Base-by-base conservation (phyloP, 441 rosid species). In the Gossypium davidsonii region DNA sequence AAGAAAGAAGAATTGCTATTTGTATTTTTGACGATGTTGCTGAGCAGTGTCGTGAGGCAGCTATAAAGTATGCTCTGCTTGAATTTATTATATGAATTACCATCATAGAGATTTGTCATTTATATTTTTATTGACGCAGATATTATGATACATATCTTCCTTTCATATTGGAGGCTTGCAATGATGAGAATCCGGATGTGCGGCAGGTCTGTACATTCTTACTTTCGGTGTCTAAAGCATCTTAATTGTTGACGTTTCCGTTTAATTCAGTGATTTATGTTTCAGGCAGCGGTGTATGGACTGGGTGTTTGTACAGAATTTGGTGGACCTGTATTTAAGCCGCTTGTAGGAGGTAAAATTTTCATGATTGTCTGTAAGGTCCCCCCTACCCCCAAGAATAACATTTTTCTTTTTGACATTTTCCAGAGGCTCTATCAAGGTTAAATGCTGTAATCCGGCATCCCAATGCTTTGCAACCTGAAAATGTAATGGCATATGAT, bases 21-120 rank as follows among this genome's bases (percentile, higher is more conserved):
- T 96, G 99, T 86, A 96, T 96, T 37, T 96, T 96, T 81, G 99
- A 96, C 84, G 99, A 93, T 80, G 96, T 93, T 73, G 99, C 98
- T 0, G 99, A 93, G 84, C 99, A 93, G 77, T 93, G 99, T 79
- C 94, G 87, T 9, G 98, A 93, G 79, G 71, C 97, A 74, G 97
- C 99, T 73, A 90, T 90, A 6, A 96, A 90, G 99, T 96, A 91
- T 78, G 88, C 73, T 44, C n/a, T 62, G 23, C 46, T 70, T 20
- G 52, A 48, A 53, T 49, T 18, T 57, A 63, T 68, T 17, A 8
- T 31, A 28, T 49, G 76, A 61, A 46, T 67, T 77, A 21, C 72
- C 55, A 55, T 44, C 48, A 59, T 71, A 58, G 59, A 51, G 58
- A 65, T 37, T 61, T 31, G 23, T 61, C 53, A 8, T 71, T 72